A percentile compares a stretch with the other conserved stretches of the same genome.
phyloP scores from a whole-genome alignment of 1,284 basidiomycete genomes.

The Cutaneotrichosporon cutaneum region DNA sequence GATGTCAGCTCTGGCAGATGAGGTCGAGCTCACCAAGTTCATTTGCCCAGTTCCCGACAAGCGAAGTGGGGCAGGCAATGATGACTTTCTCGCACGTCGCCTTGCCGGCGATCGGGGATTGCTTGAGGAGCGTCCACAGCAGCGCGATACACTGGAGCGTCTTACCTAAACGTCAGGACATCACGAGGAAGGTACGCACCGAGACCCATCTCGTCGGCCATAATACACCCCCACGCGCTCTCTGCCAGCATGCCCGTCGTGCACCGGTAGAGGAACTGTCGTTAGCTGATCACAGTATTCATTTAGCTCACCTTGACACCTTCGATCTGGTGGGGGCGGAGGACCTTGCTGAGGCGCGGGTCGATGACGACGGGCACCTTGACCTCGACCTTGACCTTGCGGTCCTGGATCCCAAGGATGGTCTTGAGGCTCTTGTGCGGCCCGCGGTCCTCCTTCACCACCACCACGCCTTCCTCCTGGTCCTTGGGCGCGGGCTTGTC shows the following conservation, averaged over 20 bases:
- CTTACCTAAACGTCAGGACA: conserved; percentile 57
- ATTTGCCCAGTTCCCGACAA: conserved; percentile 99
- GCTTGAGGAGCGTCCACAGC: conserved; percentile 95
- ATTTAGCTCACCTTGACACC: conserved; percentile 77
- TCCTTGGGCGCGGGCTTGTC: conserved; percentile 71
- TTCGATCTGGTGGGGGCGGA: conserved; percentile 96
- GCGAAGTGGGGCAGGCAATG: conserved; percentile 93
- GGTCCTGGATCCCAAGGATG: conserved; percentile 70
- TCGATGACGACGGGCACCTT: conserved; percentile 98
- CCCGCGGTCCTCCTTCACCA: conserved; percentile 60
- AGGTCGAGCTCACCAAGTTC: conserved; percentile 67
- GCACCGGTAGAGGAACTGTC: conserved; percentile 85
- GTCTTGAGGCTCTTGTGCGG: conserved; percentile 88
- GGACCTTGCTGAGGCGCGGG: conserved; percentile 77
- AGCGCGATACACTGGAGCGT: conserved; percentile 96
- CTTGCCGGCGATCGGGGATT: conserved; percentile 84
- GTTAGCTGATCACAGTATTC: conserved; percentile 23
- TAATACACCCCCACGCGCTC: conserved; percentile 94
- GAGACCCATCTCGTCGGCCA: conserved; percentile 99
- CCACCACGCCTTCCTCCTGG: conserved; percentile 64
- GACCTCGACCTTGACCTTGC: conserved; percentile 63
- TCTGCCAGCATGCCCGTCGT: conserved; percentile 89
- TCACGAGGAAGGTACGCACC: conserved; percentile 54
- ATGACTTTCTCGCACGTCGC: conserved; percentile 95
- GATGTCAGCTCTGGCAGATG: conserved; percentile 6